A percentile compares a stretch with the other conserved stretches of the same genome.
phyloP scores from a whole-genome alignment of 306 rosid species.

The Glycyrrhiza uralensis region DNA sequence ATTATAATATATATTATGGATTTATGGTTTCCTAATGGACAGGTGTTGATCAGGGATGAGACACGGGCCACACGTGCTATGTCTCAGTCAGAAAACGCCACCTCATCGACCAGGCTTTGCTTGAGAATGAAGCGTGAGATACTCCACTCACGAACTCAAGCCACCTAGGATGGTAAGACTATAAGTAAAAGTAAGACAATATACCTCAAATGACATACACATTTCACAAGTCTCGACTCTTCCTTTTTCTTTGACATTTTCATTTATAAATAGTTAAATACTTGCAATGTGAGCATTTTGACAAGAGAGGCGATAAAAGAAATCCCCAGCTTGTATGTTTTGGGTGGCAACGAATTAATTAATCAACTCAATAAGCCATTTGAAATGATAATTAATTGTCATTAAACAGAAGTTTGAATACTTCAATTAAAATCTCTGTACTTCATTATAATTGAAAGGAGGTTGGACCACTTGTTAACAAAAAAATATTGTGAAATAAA shows the following conservation, averaged over 20 bases:
- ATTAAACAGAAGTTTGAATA: background rate
- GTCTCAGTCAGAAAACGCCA: slow-evolving; percentile 54
- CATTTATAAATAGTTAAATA: background rate
- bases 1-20: too few relatives aligned
- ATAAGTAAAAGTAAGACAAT: slow-evolving; percentile 29
- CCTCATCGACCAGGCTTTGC: slow-evolving; percentile 48
- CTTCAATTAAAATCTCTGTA: background rate
- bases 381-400: too few relatives aligned
- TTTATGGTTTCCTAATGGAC: background rate
- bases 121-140: slow-evolving; percentile 55
- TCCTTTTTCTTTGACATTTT: background rate
- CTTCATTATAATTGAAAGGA: too few relatives aligned
- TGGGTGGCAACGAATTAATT: background rate
- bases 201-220: background rate
- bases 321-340: background rate
- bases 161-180: background rate
- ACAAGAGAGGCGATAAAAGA: too few relatives aligned
- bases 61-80: slow-evolving; percentile 42
- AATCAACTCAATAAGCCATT: background rate
- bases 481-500: background rate
- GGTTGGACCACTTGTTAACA: background rate
- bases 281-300: background rate
- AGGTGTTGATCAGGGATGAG: slow-evolving; percentile 26
- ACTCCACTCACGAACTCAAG: slow-evolving; percentile 18
- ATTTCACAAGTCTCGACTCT: background rate